These are phyloP conservation scores for Juncus effusus DNA, from an alignment of 176 grass and related monocot species.

Conservation along the genomic window DNA sequence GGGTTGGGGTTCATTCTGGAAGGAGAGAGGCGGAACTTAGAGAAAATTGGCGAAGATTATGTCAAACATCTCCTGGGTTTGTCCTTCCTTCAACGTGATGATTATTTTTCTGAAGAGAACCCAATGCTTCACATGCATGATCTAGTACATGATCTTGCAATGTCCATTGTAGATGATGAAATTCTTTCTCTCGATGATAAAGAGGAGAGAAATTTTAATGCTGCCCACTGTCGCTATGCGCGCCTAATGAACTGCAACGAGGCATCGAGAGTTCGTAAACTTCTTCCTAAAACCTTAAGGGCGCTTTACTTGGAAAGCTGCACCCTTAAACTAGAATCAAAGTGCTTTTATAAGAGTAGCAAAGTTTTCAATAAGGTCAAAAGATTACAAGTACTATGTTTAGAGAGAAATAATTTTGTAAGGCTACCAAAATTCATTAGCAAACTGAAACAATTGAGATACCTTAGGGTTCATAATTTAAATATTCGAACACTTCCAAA, in stretches of 20 bases:
- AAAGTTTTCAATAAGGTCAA: conserved; percentile 13
- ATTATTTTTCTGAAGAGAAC: not conserved
- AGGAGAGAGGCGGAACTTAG: not conserved
- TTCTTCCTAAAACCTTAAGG: conserved; percentile 25
- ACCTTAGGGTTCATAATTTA: conserved; percentile 19
- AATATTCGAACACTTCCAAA: not conserved
- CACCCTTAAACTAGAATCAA: not conserved
- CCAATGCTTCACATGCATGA: conserved; percentile 27
- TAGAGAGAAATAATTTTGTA: not conserved
- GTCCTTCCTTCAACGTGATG: conserved; percentile 26
- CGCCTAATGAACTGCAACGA: conserved; percentile 10
- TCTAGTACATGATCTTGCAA: conserved; percentile 23
- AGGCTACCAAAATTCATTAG: conserved; percentile 7
- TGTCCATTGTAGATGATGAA: conserved; percentile 29
- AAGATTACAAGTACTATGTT: conserved; percentile 4
- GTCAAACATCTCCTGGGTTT: conserved; percentile 22
- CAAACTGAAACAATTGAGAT: conserved; percentile 26
- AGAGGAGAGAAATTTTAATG: conserved; percentile 12
- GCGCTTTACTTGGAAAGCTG: conserved; percentile 23
- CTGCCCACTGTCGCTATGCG: conserved; percentile 8
- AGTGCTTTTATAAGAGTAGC: conserved; percentile 1
- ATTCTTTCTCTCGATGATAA: conserved; percentile 16
- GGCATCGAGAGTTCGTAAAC: not conserved
- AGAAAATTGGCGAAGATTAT: conserved; percentile 27
- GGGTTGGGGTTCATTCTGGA: conserved; percentile 26